Conservation (phyloP, 495 filamentous ascomycete species). For the Amphirosellinia nigrospora region DNA sequence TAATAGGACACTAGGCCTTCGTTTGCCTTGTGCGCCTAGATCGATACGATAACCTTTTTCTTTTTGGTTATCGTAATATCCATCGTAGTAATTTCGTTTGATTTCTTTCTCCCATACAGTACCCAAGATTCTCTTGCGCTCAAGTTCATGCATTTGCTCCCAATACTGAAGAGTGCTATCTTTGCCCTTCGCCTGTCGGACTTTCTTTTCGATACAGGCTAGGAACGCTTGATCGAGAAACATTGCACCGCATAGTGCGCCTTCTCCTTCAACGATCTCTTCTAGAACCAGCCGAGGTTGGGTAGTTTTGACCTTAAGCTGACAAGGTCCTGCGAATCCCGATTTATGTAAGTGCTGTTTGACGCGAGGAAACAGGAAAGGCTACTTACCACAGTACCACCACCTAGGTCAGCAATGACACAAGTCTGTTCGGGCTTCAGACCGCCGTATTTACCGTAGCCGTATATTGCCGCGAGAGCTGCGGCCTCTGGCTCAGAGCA, state of each 20-base stretch:
- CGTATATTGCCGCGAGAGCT: slow-evolving; percentile 25
- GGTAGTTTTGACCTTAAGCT: slow-evolving; percentile 1
- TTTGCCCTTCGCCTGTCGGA: background rate
- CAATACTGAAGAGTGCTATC: background rate
- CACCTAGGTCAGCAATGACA: slow-evolving; percentile 16
- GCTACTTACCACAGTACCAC: slow-evolving; percentile 15
- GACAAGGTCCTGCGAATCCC: slow-evolving; percentile 8
- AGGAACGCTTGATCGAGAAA: slow-evolving; percentile 17
- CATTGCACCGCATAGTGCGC: slow-evolving; percentile 9
- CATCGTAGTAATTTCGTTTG: slow-evolving; percentile 12
- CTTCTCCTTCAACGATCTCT: slow-evolving; percentile 15
- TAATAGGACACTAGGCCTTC: background rate
- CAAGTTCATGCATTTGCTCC: background rate
- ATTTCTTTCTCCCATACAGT: slow-evolving; percentile 14
- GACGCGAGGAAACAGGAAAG: background rate
- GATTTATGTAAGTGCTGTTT: background rate
- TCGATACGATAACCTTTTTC: background rate
- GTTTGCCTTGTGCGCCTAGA: background rate
- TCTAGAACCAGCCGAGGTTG: background rate
- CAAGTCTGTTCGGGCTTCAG: slow-evolving; percentile 4
- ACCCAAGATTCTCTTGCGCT: slow-evolving; percentile 6
- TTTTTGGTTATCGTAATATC: no score
- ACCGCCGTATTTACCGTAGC: background rate
- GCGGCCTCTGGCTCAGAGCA: slow-evolving; percentile 40
- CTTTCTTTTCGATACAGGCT: background rate